phyloP scores from a whole-genome alignment of 331 rosid species.

The Prunus yedoensis region DNA sequence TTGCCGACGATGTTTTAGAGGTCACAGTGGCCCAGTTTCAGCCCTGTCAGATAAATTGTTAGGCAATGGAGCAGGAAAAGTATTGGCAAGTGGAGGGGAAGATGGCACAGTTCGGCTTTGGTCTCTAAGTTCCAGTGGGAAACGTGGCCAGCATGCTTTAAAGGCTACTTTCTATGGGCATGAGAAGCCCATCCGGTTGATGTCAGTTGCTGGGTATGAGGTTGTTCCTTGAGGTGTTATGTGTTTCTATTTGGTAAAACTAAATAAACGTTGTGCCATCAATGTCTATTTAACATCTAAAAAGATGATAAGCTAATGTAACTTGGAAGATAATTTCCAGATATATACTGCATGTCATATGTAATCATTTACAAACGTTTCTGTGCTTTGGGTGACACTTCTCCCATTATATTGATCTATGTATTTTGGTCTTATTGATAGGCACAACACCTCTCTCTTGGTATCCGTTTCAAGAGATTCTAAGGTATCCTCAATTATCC shows the following conservation, averaged over 20 bases:
- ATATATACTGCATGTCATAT: background rate
- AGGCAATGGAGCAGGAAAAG: conserved; percentile 60
- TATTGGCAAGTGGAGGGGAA: conserved; percentile 95
- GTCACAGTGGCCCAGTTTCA: conserved; percentile 79
- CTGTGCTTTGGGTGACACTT: background rate
- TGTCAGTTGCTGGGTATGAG: conserved; percentile 80
- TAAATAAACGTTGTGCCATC: background rate
- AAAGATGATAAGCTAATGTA: background rate
- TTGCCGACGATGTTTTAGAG: conserved; percentile 59
- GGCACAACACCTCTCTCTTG: conserved; percentile 76
- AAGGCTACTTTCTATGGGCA: conserved; percentile 84
- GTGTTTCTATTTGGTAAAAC: background rate
- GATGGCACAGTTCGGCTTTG: conserved; percentile 88
- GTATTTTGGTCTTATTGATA: conserved; percentile 8
- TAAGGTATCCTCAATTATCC: conserved; percentile 44
- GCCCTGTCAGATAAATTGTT: conserved; percentile 70
- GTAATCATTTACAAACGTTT: background rate
- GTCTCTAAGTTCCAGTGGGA: conserved; percentile 67
- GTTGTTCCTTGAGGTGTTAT: background rate
- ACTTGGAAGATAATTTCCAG: background rate
- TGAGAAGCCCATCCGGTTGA: conserved; percentile 60
- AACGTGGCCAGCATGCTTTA: conserved; percentile 58
- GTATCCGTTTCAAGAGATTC: conserved; percentile 78
- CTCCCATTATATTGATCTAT: conserved; percentile 21
- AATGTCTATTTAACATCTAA: background rate